These are phyloP conservation scores for Candolleomyces eurysporus DNA, from an alignment of 768 basidiomycete genomes.

Conservation along the genomic window DNA sequence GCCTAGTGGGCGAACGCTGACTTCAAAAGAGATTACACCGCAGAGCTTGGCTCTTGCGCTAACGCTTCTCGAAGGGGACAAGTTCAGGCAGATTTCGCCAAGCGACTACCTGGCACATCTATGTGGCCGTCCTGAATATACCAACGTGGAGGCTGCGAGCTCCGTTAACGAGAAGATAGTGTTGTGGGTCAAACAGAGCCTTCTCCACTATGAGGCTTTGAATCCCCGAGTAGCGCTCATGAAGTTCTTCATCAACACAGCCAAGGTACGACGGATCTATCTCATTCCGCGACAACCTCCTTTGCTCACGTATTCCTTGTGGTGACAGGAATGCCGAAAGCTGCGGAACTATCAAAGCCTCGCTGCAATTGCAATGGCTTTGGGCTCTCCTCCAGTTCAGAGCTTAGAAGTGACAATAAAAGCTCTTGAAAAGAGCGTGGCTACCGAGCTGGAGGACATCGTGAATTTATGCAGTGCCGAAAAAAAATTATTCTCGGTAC, in stretches of 20 bases:
- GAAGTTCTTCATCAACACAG: slow-evolving; percentile 43
- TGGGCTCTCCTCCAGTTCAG: slow-evolving; percentile 39
- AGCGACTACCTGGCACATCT: slow-evolving; percentile 43
- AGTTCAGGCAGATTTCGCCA: slow-evolving; percentile 35
- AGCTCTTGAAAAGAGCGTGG: slow-evolving; percentile 24
- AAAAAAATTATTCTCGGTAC: slow-evolving; percentile 37
- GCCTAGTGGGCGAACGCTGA: slow-evolving; percentile 12
- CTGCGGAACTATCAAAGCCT: slow-evolving; percentile 44
- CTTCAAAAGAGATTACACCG: slow-evolving; percentile 33
- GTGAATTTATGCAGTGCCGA: slow-evolving; percentile 25
- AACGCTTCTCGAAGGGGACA: slow-evolving; percentile 44
- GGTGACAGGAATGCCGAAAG: slow-evolving; percentile 44
- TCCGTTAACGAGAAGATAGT: slow-evolving; percentile 38
- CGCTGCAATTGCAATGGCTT: slow-evolving; percentile 39
- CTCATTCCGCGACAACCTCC: not conserved
- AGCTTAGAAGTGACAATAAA: slow-evolving; percentile 32
- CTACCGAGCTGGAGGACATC: slow-evolving; percentile 29
- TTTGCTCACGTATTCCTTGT: not conserved
- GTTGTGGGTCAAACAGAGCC: slow-evolving; percentile 38
- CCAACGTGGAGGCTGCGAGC: slow-evolving; percentile 32
- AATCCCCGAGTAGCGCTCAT: slow-evolving; percentile 35
- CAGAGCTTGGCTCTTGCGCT: slow-evolving; percentile 42
- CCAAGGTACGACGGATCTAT: slow-evolving; percentile 22
- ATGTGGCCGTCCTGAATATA: slow-evolving; percentile 19
- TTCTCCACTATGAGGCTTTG: slow-evolving; percentile 37